Base-by-base conservation (phyloP, 352 stramenopile species). In the Sclerospora graminicola region DNA sequence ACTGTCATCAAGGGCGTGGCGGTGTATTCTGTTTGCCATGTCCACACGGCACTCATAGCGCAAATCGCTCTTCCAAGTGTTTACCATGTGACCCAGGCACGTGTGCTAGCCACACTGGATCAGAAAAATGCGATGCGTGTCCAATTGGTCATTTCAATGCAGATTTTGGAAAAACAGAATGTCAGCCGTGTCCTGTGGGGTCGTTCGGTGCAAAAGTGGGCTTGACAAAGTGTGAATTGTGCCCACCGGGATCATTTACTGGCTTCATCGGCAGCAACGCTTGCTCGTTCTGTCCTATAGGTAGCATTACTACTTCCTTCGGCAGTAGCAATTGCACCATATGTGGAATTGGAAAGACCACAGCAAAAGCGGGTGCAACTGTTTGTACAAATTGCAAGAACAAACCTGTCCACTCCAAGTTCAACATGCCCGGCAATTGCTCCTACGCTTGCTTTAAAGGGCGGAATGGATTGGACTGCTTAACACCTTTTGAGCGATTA, bases 401-500 rank as follows among this genome's bases (percentile, higher is more conserved):
- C 33, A 92, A 89, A 37, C 81, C 81, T 2, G 54, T 61, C 5
- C 73, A 90, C 43, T 72, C 81, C 2, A 48, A 62, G 27, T 92
- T 87, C 53, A 90, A 92, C 20, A 66, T 89, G 35, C 66, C 37
- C 3, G 81, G 81, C 8, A 84, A 85, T 26, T 92, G 81, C 44
- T 81, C 70, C 8, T 92, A 92, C 41, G 76, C 72, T 1, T 92
- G 81, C 31, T 74, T 74, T 23, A 89, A 89, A 46, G 81, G 81
- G 0, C 73, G 76, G 5, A 88, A 70, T 24, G 81, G 77, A 4
- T 54, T 89, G 0, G 71, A 89, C 44, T 92, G 81, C 41, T 57
- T 90, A 29, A 92, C 81, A 1, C 81, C 81, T 1, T 92, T 92
- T 39, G 81, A 92, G 48, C 66, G 72, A 1, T 69, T 92, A 18